phyloP scores from a whole-genome alignment of 2,329 filamentous ascomycete species.

The Fusarium miscanthi region DNA sequence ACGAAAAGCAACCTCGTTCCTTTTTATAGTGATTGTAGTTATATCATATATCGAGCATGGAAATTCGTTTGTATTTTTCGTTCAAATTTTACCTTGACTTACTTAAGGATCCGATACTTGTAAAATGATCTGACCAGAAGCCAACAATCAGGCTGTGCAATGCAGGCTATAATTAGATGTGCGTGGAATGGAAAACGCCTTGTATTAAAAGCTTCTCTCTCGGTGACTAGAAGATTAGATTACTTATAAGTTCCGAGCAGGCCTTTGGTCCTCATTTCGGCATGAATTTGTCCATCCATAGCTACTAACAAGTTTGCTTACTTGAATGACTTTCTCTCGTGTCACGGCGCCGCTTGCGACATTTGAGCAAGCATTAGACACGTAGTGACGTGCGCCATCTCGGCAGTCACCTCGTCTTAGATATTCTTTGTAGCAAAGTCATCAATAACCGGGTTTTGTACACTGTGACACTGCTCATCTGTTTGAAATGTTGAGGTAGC shows the following conservation, averaged over 20 bases:
- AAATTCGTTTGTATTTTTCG: too few species aligned
- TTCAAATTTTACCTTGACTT: too few species aligned
- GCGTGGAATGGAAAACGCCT: not conserved
- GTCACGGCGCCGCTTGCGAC: too few species aligned
- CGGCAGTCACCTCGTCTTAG: too few species aligned
- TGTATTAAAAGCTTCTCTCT: not conserved
- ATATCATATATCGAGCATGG: too few species aligned
- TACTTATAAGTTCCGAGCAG: too few species aligned
- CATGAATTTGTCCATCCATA: rapidly evolving
- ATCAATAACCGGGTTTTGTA: too few species aligned
- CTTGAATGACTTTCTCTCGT: too few species aligned
- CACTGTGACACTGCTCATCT: not conserved
- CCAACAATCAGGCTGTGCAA: not conserved
- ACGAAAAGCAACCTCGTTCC: conserved; percentile 37
- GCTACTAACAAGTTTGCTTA: too few species aligned
- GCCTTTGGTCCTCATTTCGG: not conserved
- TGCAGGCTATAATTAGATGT: not conserved
- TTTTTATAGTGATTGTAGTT: not conserved
- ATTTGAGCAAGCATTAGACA: rapidly evolving
- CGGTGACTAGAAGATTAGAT: not conserved
- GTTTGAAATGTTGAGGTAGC: not conserved
- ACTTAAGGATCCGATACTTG: too few species aligned
- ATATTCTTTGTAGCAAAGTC: too few species aligned
- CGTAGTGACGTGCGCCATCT: too few species aligned
- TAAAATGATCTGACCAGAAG: not conserved